phyloP scores from a whole-genome alignment of 441 rosid species.

The Brassica balearica region DNA sequence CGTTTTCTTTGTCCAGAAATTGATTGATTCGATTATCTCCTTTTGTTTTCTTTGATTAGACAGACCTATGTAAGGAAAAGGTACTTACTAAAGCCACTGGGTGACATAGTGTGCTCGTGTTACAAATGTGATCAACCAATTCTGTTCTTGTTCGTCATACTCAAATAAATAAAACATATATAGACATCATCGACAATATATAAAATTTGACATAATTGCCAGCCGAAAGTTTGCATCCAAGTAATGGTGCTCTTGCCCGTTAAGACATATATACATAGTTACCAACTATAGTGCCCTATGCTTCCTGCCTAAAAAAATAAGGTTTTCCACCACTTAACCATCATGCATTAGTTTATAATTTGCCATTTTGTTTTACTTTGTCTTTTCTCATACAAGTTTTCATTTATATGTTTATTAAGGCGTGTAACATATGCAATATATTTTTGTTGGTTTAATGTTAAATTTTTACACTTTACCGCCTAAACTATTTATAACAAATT shows the following conservation, averaged over 20 bases:
- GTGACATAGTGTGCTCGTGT: conserved; percentile 15
- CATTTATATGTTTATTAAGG: too few species aligned
- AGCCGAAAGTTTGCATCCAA: background rate
- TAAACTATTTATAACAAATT: too few species aligned
- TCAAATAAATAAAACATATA: background rate
- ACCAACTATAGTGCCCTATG: too few species aligned
- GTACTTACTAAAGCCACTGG: conserved; percentile 18
- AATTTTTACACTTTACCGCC: too few species aligned
- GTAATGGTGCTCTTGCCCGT: background rate
- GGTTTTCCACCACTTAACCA: too few species aligned
- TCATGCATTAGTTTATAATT: too few species aligned
- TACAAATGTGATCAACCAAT: conserved; percentile 3
- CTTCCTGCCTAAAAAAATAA: too few species aligned
- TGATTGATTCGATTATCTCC: conserved; percentile 22
- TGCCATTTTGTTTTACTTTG: too few species aligned
- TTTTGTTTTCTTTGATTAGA: conserved; percentile 14
- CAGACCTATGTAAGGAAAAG: conserved; percentile 1
- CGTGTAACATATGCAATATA: too few species aligned
- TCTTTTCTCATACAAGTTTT: too few species aligned
- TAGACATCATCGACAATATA: background rate
- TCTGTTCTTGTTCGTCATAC: background rate
- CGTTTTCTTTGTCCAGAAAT: conserved; percentile 11
- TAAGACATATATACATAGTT: too few species aligned
- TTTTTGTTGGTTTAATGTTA: too few species aligned
- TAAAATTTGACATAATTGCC: background rate